These are phyloP conservation scores for Debaryomyces sp. DNA, from an alignment of 1,139 yeast genomes.

Conservation along the genomic window DNA sequence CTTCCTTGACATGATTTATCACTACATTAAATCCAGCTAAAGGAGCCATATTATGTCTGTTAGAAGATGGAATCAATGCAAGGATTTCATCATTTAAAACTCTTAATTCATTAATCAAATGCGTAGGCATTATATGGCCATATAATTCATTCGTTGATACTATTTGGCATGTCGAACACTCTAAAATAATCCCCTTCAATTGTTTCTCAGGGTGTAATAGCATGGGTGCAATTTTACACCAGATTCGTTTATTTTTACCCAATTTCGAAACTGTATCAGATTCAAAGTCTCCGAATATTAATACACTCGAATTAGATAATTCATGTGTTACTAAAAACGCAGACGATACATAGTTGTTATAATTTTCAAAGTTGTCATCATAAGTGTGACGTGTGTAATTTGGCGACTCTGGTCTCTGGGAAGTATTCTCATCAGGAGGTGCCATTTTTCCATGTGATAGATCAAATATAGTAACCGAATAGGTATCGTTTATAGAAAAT, in stretches of 20 bases:
- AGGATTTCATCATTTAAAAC: conserved; percentile 29
- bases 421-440: conserved; percentile 21
- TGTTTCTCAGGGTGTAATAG: conserved; percentile 30
- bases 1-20: conserved; percentile 75
- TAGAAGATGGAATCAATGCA: conserved; percentile 12
- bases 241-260: conserved; percentile 50
- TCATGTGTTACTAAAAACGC: conserved; percentile 54
- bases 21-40: conserved; percentile 56
- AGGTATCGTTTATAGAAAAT: conserved; percentile 19
- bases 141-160: conserved; percentile 51
- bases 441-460: conserved; percentile 42
- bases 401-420: conserved; percentile 9
- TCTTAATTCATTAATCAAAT: conserved; percentile 59
- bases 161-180: conserved; percentile 68
- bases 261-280: conserved; percentile 54
- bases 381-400: conserved; percentile 28
- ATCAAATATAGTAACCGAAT: conserved; percentile 29
- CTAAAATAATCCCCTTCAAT: conserved; percentile 64
- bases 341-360: conserved; percentile 25
- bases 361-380: conserved; percentile 18
- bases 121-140: conserved; percentile 79
- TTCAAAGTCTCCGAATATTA: conserved; percentile 84
- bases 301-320: conserved; percentile 33
- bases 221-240: conserved; percentile 57
- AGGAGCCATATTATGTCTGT: conserved; percentile 22